Evolutionary conservation across 2,329 filamentous ascomycete species (phyloP).

Genomic region (Amesomyces nigricolor): DNA sequence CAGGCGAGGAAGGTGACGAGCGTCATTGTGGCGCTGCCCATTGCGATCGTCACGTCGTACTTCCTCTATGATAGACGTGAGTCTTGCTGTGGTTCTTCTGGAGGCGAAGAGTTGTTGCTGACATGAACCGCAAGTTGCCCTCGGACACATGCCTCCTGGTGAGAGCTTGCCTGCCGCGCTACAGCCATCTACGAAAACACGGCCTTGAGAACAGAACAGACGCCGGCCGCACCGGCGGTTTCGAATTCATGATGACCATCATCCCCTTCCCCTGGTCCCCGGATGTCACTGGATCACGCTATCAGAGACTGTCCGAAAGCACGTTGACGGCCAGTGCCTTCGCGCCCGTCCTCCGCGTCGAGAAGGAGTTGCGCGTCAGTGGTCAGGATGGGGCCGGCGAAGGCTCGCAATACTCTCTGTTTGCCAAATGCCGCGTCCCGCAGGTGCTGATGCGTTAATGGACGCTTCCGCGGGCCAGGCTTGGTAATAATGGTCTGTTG

Average conservation of each 20-base stretch:
- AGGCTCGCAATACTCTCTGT: conserved; percentile 8
- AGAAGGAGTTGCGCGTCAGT: neutral
- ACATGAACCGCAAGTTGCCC: conserved; percentile 7
- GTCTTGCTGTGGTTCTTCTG: conserved; percentile 23
- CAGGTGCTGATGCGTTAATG: conserved; percentile 12
- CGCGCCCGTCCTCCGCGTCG: neutral
- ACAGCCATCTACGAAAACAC: neutral
- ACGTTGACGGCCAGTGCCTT: neutral
- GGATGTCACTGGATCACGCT: neutral
- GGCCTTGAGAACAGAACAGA: too few relatives aligned
- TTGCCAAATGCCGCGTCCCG: conserved; percentile 10
- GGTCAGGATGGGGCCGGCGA: conserved; percentile 1
- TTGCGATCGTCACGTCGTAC: conserved; percentile 51
- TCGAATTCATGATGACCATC: too few relatives aligned
- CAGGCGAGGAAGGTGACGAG: conserved; percentile 42
- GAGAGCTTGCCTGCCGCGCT: neutral
- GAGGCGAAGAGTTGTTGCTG: neutral
- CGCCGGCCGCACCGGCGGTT: too few relatives aligned
- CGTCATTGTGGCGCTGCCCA: conserved; percentile 47
- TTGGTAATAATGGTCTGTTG: neutral
- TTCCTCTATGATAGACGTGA: conserved; percentile 47
- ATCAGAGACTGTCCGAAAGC: neutral
- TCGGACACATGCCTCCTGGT: neutral
- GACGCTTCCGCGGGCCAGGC: neutral
- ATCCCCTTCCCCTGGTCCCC: neutral